Percentiles rank a stretch among this genome's conserved stretches.
phyloP scores from a whole-genome alignment of 495 filamentous ascomycete genomes.

The Penicillium canescens region DNA sequence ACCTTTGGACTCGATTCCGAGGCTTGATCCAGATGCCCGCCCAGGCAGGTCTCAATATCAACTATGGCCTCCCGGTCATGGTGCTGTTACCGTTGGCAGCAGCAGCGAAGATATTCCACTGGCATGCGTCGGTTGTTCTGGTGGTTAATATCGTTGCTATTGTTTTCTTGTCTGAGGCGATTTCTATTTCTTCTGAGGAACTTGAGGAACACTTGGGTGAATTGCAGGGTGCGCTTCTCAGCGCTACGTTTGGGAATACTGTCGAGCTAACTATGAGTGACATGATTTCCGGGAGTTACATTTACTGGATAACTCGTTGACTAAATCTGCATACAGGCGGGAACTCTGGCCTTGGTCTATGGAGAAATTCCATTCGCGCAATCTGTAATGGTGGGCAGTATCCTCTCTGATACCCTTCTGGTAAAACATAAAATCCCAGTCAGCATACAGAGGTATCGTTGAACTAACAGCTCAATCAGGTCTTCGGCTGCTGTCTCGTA shows the following conservation, averaged over 20 bases:
- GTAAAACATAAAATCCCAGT: constrained; percentile 26
- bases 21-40: constrained; percentile 1
- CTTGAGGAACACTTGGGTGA: constrained; percentile 17
- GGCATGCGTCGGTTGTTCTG: constrained; percentile 17
- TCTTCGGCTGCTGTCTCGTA: constrained; percentile 22
- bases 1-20: constrained; percentile 1
- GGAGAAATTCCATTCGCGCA: constrained; percentile 19
- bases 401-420: constrained; percentile 26
- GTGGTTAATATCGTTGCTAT: constrained; percentile 23
- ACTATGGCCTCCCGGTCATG: constrained; percentile 1
- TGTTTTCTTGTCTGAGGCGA: constrained; percentile 18
- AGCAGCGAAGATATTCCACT: constrained; percentile 12
- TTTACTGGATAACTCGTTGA: no score
- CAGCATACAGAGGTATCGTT: no score
- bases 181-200: constrained; percentile 17
- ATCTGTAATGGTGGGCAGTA: constrained; percentile 26
- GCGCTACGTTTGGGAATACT: constrained; percentile 26
- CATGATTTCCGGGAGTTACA: neutral
- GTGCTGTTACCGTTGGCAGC: constrained; percentile 17
- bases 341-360: constrained; percentile 19
- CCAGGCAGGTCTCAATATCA: neutral
- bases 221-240: constrained; percentile 22
- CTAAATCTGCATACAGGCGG: constrained; percentile 4
- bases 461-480: constrained; percentile 1
- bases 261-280: constrained; percentile 23